Evolutionary conservation across 2,329 filamentous ascomycete species (phyloP), one percentile per base, ranked within the genome.

Genomic region (Kalmusia sp.): DNA sequence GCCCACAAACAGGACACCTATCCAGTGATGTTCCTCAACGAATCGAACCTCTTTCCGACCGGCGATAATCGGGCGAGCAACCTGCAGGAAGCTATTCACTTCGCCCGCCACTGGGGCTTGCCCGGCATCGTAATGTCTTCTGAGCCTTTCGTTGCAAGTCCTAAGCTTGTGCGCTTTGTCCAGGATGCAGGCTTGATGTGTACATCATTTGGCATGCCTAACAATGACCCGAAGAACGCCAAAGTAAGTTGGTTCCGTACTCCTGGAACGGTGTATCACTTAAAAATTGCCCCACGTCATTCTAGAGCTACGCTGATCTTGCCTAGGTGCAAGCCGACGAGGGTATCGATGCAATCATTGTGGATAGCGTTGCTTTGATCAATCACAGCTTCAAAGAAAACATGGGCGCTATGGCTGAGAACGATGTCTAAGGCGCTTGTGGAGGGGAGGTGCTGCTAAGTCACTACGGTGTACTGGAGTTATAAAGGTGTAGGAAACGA

Each of bases 1-100:
- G 93, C 90, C 51, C 96, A 96, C 82, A 99, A 99, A 79, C 95
- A 99, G 78, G 93, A 93, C 1, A 95, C 90, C 37, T 97, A 97
- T 51, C 95, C 95, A 0, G 92, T 99, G 54, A 80, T 99, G 58
- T 99, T 99, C 78, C 82, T 99, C 34, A 96, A 89, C 0, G 95
- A 99, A 65, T 91, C 92, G 0, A 93, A 93, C 0, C 87, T 86
- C n/a, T 84, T 79, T n/a, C 81, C 86, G 0, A 92, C 96, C 3
- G 92, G 92, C 24, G 95, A 99, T 70, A 90, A 98, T 52, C 84
- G 95, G 14, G 93, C 95, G 0, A 92, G 87, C 58, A 96, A 91
- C 65, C 80, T 99, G 33, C 96, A 99, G 73, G 93, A 98, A 76
- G 95, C 93, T 0, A 91, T 99, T 63, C 87, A 93, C 4, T 99